Evolutionary conservation across 2,329 filamentous ascomycete genomes (phyloP).

Genomic region (Harringtonia lauricola): DNA sequence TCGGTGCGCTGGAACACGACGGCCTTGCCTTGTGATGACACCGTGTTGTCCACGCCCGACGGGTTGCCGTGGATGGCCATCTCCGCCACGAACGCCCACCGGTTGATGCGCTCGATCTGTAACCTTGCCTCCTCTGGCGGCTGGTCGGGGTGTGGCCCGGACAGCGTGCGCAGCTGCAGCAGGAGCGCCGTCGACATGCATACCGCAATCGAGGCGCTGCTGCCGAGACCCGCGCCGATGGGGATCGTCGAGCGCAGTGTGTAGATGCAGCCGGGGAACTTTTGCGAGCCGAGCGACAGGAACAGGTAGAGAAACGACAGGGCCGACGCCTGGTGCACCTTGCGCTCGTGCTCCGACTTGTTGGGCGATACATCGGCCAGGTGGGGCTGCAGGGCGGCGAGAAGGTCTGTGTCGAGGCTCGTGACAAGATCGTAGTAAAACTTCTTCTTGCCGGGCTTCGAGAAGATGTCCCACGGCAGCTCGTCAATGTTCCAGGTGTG

Average conservation of each 20-base stretch:
- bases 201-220: conserved; percentile 87
- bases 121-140: conserved; percentile 75
- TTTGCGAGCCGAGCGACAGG: conserved; percentile 69
- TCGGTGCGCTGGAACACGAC: conserved; percentile 80
- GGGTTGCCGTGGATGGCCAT: conserved; percentile 97
- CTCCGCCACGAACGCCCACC: conserved; percentile 94
- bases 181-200: conserved; percentile 78
- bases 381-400: conserved; percentile 71
- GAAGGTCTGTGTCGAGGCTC: conserved; percentile 69
- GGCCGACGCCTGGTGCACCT: conserved; percentile 74
- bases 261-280: conserved; percentile 74
- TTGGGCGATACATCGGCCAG: conserved; percentile 58
- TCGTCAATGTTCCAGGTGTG: conserved; percentile 93
- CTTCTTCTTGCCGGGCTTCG: conserved; percentile 76
- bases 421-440: conserved; percentile 88
- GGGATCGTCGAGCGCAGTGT: conserved; percentile 90
- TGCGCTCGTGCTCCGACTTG: conserved; percentile 60
- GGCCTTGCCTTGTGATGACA: conserved; percentile 85
- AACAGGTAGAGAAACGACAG: conserved; percentile 88
- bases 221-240: conserved; percentile 81
- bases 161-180: conserved; percentile 76
- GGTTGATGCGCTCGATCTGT: conserved; percentile 91
- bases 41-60: conserved; percentile 94
- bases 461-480: conserved; percentile 77
- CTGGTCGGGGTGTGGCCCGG: conserved; percentile 86